Evolutionary conservation across 129 eudicot genomes (phyloP).

Genomic region (Arctium lappa): DNA sequence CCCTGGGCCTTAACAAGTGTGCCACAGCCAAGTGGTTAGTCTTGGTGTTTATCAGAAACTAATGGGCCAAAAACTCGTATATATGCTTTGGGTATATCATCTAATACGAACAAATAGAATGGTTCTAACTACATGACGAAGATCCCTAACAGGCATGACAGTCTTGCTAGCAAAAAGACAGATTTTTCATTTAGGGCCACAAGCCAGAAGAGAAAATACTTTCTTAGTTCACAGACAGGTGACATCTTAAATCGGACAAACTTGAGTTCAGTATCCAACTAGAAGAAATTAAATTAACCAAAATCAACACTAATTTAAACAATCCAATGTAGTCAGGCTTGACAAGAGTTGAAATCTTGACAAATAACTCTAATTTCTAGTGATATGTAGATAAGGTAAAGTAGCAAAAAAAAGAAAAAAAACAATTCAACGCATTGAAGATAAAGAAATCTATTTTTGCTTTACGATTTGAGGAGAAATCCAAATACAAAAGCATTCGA

Average conservation of each 20-base stretch:
- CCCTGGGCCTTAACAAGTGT: background rate
- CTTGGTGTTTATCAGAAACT: background rate
- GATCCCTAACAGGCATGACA: conserved; percentile 2
- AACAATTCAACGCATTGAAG: background rate
- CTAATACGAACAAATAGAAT: conserved; percentile 7
- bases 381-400: background rate
- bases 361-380: background rate
- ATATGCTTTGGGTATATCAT: conserved; percentile 12
- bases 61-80: conserved; percentile 16
- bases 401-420: background rate
- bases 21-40: background rate
- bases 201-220: background rate
- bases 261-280: background rate
- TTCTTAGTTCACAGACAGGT: conserved; percentile 3
- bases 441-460: background rate
- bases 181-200: background rate
- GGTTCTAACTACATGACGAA: background rate
- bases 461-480: background rate
- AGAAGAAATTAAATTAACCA: background rate
- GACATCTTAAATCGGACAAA: background rate
- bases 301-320: background rate
- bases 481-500: background rate
- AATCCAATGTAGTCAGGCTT: background rate
- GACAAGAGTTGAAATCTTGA: background rate
- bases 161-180: conserved; percentile 9